Percentiles rank a stretch among this genome's conserved stretches.
These are phyloP conservation scores for Backusella westeae DNA, from an alignment of 192 early-diverging fungal species.

Conservation along the genomic window DNA sequence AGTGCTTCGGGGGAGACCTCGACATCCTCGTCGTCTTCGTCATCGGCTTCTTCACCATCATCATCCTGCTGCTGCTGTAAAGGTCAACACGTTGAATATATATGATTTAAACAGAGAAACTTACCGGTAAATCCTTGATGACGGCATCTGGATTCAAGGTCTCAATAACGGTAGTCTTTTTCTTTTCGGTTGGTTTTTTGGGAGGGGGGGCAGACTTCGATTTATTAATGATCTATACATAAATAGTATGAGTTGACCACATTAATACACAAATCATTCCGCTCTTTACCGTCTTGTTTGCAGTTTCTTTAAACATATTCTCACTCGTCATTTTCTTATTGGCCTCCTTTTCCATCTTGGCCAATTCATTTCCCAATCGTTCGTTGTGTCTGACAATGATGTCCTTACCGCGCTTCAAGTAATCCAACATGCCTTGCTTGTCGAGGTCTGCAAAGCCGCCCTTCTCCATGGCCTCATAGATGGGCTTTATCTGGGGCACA, in stretches of 20 bases:
- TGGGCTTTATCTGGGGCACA: background rate
- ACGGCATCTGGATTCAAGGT: conserved; percentile 55
- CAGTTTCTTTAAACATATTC: conserved; percentile 61
- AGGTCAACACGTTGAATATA: background rate
- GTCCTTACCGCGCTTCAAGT: background rate
- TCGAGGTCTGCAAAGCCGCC: conserved; percentile 1
- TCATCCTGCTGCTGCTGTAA: conserved; percentile 9
- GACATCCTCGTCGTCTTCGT: conserved; percentile 56
- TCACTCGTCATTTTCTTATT: conserved; percentile 70
- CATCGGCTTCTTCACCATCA: conserved; percentile 31
- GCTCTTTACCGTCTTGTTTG: conserved; percentile 57
- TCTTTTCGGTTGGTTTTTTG: conserved; percentile 33
- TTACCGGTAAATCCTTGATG: conserved; percentile 31
- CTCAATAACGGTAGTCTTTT: conserved; percentile 62
- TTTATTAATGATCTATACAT: background rate
- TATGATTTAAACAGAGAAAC: too few relatives aligned
- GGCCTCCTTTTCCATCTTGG: conserved; percentile 57
- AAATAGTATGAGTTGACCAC: background rate
- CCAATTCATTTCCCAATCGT: conserved; percentile 40
- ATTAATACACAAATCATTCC: background rate
- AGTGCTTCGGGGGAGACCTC: conserved; percentile 50
- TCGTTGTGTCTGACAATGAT: background rate
- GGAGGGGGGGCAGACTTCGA: conserved; percentile 31
- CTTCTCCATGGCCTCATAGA: background rate
- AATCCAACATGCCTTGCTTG: background rate